phyloP scores from a whole-genome alignment of 1,139 yeast species.

The Suhomyces bolitotheri region DNA sequence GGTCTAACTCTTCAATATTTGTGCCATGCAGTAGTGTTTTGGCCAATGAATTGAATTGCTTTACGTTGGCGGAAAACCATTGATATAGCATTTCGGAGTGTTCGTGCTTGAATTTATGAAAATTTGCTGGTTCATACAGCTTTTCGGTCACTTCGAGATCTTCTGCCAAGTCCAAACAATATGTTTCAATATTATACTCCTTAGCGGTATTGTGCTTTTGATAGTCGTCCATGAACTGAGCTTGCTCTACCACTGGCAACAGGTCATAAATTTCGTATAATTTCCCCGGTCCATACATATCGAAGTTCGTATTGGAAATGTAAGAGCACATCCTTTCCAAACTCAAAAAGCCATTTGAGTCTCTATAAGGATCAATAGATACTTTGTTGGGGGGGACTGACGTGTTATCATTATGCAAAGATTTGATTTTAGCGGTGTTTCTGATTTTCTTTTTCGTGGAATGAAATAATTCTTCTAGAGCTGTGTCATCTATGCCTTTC shows the following conservation, averaged over 20 bases:
- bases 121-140: slow-evolving; percentile 9
- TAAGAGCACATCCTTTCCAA: slow-evolving; percentile 24
- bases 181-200: slow-evolving; percentile 28
- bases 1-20: slow-evolving; percentile 1
- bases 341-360: slow-evolving; percentile 22
- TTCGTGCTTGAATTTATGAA: slow-evolving; percentile 11
- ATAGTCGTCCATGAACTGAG: slow-evolving; percentile 26
- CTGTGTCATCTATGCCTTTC: neutral
- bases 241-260: slow-evolving; percentile 12
- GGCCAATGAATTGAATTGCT: slow-evolving; percentile 8
- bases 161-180: slow-evolving; percentile 22
- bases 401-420: neutral
- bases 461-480: slow-evolving; percentile 6
- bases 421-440: neutral
- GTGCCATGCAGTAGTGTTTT: slow-evolving; percentile 2
- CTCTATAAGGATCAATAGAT: slow-evolving; percentile 19
- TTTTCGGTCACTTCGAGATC: slow-evolving; percentile 9
- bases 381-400: neutral
- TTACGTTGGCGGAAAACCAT: slow-evolving; percentile 17
- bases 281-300: slow-evolving; percentile 11
- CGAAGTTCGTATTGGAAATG: slow-evolving; percentile 20
- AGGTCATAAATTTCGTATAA: slow-evolving; percentile 23
- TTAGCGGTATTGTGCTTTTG: slow-evolving; percentile 24
- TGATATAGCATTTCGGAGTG: slow-evolving; percentile 14
- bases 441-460: neutral